These are phyloP conservation scores for Xylaria sp. DNA, from an alignment of 2,329 filamentous ascomycete genomes.

Conservation along the genomic window DNA sequence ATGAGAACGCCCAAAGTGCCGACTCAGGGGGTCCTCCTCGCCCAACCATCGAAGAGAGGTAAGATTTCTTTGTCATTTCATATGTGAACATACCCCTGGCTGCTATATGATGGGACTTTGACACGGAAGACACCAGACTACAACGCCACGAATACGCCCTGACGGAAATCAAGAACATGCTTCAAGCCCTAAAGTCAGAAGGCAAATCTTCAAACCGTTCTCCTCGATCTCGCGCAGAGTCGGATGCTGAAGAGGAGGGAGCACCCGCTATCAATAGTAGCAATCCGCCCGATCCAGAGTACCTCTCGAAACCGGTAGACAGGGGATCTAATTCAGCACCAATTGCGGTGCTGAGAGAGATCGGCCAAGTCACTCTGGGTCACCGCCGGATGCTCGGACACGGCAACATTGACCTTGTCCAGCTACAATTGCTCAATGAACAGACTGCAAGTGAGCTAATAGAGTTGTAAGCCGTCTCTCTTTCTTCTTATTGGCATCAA, in stretches of 20 bases:
- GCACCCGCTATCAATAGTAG: conserved; percentile 10
- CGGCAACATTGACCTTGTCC: conserved; percentile 29
- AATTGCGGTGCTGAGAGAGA: conserved; percentile 31
- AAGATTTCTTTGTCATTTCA: neutral
- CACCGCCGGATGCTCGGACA: conserved; percentile 27
- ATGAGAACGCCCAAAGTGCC: conserved; percentile 6
- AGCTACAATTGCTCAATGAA: conserved; percentile 31
- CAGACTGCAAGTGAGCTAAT: conserved; percentile 30
- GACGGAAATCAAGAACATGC: conserved; percentile 26
- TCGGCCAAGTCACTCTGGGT: conserved; percentile 28
- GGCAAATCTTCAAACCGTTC: conserved; percentile 6
- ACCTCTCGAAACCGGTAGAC: conserved; percentile 30
- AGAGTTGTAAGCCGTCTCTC: conserved; percentile 25
- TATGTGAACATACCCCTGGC: neutral
- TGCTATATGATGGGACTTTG: neutral
- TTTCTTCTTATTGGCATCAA: neutral
- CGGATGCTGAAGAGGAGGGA: conserved; percentile 8
- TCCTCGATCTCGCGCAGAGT: conserved; percentile 6
- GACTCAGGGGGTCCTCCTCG: neutral
- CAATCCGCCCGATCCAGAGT: conserved; percentile 23
- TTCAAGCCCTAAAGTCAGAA: conserved; percentile 19
- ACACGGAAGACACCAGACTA: conserved; percentile 19
- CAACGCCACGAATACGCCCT: conserved; percentile 27
- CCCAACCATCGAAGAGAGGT: conserved; percentile 27
- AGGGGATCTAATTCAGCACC: conserved; percentile 31